Evolutionary conservation across 768 basidiomycete species (phyloP).

Genomic region (Pleurotus djamor): DNA sequence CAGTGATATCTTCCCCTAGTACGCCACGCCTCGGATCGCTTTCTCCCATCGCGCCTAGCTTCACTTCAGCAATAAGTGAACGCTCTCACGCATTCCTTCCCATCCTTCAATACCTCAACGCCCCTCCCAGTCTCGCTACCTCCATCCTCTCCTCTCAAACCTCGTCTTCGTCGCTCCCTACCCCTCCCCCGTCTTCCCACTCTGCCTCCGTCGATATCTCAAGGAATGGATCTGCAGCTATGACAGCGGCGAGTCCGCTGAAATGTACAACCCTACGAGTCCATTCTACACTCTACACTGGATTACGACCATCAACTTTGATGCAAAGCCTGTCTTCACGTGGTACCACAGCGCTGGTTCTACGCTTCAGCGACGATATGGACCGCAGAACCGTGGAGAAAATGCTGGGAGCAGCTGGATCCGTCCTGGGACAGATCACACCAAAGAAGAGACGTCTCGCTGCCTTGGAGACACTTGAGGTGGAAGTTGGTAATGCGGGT

Average conservation of each 20-base stretch:
- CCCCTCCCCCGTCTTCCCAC: conserved; percentile 7
- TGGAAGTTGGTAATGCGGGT: conserved; percentile 23
- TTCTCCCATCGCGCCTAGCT: conserved; percentile 16
- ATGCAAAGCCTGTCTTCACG: conserved; percentile 26
- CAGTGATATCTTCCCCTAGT: conserved; percentile 8
- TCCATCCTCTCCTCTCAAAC: conserved; percentile 12
- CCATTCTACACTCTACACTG: conserved; percentile 41
- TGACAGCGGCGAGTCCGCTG: conserved; percentile 22
- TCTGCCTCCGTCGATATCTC: conserved; percentile 1
- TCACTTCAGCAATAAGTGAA: not conserved
- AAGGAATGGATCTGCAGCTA: not conserved
- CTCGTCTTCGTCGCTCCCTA: conserved; percentile 4
- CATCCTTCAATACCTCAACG: conserved; percentile 29
- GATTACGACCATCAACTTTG: conserved; percentile 40
- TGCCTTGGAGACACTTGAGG: conserved; percentile 19
- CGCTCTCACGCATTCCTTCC: conserved; percentile 29
- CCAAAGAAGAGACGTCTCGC: conserved; percentile 16
- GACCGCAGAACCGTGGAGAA: conserved; percentile 46
- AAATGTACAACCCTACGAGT: conserved; percentile 33
- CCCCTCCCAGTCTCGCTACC: conserved; percentile 12
- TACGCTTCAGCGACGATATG: conserved; percentile 35
- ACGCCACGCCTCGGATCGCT: conserved; percentile 18
- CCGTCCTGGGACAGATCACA: conserved; percentile 25
- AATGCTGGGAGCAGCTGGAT: conserved; percentile 38
- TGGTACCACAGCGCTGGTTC: conserved; percentile 26